Evolutionary conservation across 495 filamentous ascomycete genomes (phyloP).

Genomic region (Podospora sp.): DNA sequence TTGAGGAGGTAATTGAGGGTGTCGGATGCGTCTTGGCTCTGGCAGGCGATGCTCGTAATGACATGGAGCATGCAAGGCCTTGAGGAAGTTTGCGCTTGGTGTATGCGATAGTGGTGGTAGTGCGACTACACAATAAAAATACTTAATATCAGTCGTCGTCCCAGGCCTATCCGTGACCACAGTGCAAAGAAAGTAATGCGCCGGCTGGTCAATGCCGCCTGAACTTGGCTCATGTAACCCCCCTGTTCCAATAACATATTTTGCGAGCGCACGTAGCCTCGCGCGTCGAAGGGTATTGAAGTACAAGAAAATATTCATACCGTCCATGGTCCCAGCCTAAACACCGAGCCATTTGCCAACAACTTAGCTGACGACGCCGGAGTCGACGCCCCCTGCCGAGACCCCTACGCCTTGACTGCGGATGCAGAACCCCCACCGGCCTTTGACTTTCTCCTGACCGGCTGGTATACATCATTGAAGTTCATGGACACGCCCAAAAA

Average conservation of each 20-base stretch:
- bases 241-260: not conserved
- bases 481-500: slow-evolving; percentile 97
- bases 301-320: not conserved
- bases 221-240: not conserved
- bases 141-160: not conserved
- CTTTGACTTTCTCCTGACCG: slow-evolving; percentile 61
- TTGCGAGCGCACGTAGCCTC: not conserved
- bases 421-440: slow-evolving; percentile 22
- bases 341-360: not conserved
- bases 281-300: not conserved
- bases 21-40: not conserved
- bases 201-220: not conserved
- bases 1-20: not conserved
- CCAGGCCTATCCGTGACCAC: not conserved
- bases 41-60: not conserved
- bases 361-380: not conserved
- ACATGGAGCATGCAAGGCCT: not conserved
- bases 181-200: not conserved
- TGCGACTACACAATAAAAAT: not conserved
- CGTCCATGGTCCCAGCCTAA: not conserved
- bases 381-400: not conserved
- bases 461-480: slow-evolving; percentile 95
- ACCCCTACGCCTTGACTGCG: slow-evolving; percentile 16
- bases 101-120: not conserved
- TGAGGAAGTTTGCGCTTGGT: not conserved